Evolutionary conservation across 129 eudicot genomes (phyloP).

Genomic region (Lonicera japonica): DNA sequence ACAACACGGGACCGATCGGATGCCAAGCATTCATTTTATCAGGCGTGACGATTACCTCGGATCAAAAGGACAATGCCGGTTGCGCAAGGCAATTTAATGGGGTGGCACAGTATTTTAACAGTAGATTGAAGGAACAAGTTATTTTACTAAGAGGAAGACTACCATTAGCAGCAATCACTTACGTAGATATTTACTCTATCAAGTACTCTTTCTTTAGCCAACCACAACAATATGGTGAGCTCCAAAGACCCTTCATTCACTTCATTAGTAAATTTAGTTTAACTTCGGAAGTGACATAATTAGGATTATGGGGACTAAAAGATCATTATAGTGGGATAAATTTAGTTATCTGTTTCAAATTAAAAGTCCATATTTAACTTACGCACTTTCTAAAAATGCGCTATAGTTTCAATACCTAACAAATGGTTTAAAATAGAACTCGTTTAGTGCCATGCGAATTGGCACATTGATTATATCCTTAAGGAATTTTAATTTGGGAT

Average conservation of each 20-base stretch:
- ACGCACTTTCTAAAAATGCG: not conserved
- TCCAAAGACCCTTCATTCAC: not conserved
- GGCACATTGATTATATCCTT: too few species aligned
- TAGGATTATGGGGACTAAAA: too few species aligned
- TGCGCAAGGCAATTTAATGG: constrained; percentile 3
- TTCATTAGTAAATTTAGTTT: too few species aligned
- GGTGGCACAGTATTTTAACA: constrained; percentile 7
- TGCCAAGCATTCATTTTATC: not conserved
- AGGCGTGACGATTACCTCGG: not conserved
- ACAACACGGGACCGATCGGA: constrained; percentile 8
- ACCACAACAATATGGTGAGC: constrained; percentile 6
- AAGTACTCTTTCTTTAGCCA: constrained; percentile 4
- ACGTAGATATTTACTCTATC: constrained; percentile 3
- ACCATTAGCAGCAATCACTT: constrained; percentile 8
- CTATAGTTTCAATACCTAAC: not conserved
- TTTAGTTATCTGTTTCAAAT: too few species aligned
- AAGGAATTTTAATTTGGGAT: too few species aligned
- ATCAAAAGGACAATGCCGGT: constrained; percentile 1
- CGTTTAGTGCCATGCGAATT: too few species aligned
- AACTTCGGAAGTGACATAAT: too few species aligned
- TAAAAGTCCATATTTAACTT: too few species aligned
- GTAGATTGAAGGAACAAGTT: not conserved
- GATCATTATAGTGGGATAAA: too few species aligned
- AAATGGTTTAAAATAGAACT: too few species aligned
- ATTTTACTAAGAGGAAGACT: constrained; percentile 1